A percentile compares a stretch with the other conserved stretches of the same genome.
Conservation (phyloP, 331 rosid genomes). For the Stylosanthes scabra region DNA sequence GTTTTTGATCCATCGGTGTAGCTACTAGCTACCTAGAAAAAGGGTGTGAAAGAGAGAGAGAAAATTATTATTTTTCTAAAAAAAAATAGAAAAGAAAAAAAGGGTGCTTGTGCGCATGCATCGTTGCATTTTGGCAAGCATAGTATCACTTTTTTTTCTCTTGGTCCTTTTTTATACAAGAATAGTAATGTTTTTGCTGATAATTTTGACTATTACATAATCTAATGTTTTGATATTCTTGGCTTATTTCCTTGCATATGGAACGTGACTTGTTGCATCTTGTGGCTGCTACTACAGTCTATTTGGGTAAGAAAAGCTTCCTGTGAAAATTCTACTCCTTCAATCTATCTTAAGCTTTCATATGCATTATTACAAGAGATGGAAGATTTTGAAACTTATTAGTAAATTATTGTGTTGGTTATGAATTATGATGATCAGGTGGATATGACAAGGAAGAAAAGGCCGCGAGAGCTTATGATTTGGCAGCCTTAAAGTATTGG, state of each 20-base stretch:
- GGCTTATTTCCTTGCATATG: conserved; percentile 57
- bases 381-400: conserved; percentile 23
- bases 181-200: conserved; percentile 42
- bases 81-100: neutral
- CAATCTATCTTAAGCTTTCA: neutral
- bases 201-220: conserved; percentile 47
- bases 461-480: conserved; percentile 97
- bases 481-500: conserved; percentile 99
- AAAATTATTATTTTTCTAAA: neutral
- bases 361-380: conserved; percentile 8
- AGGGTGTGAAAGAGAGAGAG: conserved; percentile 25
- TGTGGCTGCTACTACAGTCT: conserved; percentile 66
- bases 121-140: conserved; percentile 39
- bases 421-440: conserved; percentile 53
- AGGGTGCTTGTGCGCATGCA: conserved; percentile 48
- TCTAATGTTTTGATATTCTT: conserved; percentile 49
- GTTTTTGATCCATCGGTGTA: conserved; percentile 35
- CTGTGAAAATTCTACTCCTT: conserved; percentile 15
- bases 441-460: conserved; percentile 99
- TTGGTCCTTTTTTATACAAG: conserved; percentile 25
- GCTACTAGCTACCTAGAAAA: conserved; percentile 32
- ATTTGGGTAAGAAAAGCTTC: conserved; percentile 74
- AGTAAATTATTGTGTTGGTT: conserved; percentile 27
- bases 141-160: conserved; percentile 41
- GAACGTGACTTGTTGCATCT: conserved; percentile 51